Conservation (phyloP, 768 basidiomycete genomes). For the Tylopilus sp. region DNA sequence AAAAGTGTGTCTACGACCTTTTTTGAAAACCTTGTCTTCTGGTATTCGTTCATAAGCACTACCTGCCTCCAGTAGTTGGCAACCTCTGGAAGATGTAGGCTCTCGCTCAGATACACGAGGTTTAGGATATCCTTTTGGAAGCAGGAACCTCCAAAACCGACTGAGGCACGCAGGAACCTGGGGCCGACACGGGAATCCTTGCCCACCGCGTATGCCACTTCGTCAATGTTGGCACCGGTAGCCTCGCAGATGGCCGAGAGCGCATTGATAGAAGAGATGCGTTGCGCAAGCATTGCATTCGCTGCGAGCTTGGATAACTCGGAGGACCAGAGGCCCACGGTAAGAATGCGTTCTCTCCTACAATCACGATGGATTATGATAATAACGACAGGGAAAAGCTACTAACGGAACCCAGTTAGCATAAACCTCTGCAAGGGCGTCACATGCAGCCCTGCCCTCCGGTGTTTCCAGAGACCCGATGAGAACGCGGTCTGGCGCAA, state of each 20-base stretch:
- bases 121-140: conserved; percentile 99
- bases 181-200: conserved; percentile 90
- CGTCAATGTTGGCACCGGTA: conserved; percentile 97
- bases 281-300: conserved; percentile 98
- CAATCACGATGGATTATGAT: conserved; percentile 1
- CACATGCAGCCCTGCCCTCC: conserved; percentile 81
- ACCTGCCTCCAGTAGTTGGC: conserved; percentile 98
- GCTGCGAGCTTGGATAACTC: conserved; percentile 98
- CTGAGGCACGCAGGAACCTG: conserved; percentile 92
- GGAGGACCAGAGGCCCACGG: conserved; percentile 97
- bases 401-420: conserved; percentile 95
- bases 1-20: conserved; percentile 96
- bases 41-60: conserved; percentile 98
- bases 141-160: conserved; percentile 97
- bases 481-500: conserved; percentile 90
- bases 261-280: conserved; percentile 97
- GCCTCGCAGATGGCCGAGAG: conserved; percentile 98
- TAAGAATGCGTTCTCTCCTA: conserved; percentile 76
- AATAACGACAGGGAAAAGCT: background rate
- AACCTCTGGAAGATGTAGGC: conserved; percentile 91
- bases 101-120: conserved; percentile 95
- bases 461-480: conserved; percentile 92
- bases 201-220: conserved; percentile 92
- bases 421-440: conserved; percentile 76
- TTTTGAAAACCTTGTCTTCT: conserved; percentile 94